phyloP scores from a whole-genome alignment of 2,329 filamentous ascomycete genomes.

The Aspergillus novofumigatus region DNA sequence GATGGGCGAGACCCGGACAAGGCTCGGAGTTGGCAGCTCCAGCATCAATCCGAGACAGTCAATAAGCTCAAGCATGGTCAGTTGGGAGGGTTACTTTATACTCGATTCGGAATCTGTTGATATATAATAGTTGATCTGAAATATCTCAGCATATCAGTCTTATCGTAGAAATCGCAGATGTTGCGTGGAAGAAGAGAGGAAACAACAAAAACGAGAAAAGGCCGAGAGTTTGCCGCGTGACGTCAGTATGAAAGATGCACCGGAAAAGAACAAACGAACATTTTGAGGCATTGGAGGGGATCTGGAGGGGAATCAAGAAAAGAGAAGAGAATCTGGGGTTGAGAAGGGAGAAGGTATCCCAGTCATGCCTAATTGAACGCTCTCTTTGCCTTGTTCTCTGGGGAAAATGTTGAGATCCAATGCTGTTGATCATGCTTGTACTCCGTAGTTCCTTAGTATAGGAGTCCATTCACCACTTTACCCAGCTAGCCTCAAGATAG shows the following conservation, averaged over 20 bases:
- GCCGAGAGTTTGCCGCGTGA: background rate
- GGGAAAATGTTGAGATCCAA: background rate
- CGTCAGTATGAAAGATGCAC: background rate
- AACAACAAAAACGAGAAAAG: background rate
- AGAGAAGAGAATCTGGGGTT: background rate
- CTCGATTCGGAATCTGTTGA: background rate
- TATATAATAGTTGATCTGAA: background rate
- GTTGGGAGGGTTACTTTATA: background rate
- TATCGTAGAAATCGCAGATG: background rate
- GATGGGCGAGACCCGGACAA: constrained; percentile 11
- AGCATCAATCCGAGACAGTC: background rate
- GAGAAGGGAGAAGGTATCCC: background rate
- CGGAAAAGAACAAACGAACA: background rate
- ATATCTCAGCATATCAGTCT: background rate
- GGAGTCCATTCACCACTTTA: background rate
- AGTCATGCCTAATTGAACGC: background rate
- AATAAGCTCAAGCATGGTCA: background rate
- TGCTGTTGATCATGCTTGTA: background rate
- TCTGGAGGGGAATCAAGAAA: background rate
- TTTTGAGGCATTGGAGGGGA: background rate
- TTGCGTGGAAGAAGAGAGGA: background rate
- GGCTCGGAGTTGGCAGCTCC: constrained; percentile 9
- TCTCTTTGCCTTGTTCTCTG: background rate
- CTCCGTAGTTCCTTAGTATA: background rate
- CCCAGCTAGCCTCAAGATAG: background rate